These are phyloP conservation scores for Phytomonas francai DNA, from an alignment of 208 protist species.

Conservation along the genomic window DNA sequence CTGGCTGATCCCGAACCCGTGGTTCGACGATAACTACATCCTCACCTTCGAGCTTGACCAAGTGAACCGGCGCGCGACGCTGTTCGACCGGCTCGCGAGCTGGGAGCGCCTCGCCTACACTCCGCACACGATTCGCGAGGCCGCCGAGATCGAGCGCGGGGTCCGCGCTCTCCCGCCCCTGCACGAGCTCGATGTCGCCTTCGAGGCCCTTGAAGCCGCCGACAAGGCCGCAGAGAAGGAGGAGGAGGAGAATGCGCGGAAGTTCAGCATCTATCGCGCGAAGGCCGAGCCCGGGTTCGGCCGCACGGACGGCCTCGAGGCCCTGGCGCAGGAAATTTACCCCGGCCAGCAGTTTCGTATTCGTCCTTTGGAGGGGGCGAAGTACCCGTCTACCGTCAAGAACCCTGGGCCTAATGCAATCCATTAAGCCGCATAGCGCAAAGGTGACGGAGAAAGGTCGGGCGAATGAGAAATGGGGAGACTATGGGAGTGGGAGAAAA, in stretches of 20 bases:
- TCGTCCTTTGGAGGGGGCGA: constrained; percentile 73
- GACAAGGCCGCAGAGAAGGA: constrained; percentile 75
- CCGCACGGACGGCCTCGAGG: constrained; percentile 82
- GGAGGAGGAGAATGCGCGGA: constrained; percentile 85
- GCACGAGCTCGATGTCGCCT: constrained; percentile 68
- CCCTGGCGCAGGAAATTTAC: constrained; percentile 88
- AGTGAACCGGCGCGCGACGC: constrained; percentile 82
- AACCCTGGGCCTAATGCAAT: constrained; percentile 79
- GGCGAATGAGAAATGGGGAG: background rate
- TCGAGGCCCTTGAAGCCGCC: constrained; percentile 60
- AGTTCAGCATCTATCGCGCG: constrained; percentile 81
- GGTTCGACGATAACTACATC: constrained; percentile 90
- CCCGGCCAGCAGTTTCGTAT: constrained; percentile 89
- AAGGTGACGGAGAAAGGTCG: too few species aligned
- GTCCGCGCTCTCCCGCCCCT: constrained; percentile 45
- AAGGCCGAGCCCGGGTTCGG: constrained; percentile 89
- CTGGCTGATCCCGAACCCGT: constrained; percentile 81
- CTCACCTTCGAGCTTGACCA: constrained; percentile 87
- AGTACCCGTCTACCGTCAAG: constrained; percentile 80
- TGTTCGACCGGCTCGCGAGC: constrained; percentile 81
- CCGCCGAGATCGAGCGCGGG: constrained; percentile 62
- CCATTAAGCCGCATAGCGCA: constrained; percentile 30
- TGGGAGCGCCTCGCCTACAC: constrained; percentile 85
- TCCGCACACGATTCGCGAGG: constrained; percentile 73
- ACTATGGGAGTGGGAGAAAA: background rate